A percentile compares a stretch with the other conserved stretches of the same genome.
phyloP scores from a whole-genome alignment of 1,139 yeast species.

The Kluyveromyces sp. region DNA sequence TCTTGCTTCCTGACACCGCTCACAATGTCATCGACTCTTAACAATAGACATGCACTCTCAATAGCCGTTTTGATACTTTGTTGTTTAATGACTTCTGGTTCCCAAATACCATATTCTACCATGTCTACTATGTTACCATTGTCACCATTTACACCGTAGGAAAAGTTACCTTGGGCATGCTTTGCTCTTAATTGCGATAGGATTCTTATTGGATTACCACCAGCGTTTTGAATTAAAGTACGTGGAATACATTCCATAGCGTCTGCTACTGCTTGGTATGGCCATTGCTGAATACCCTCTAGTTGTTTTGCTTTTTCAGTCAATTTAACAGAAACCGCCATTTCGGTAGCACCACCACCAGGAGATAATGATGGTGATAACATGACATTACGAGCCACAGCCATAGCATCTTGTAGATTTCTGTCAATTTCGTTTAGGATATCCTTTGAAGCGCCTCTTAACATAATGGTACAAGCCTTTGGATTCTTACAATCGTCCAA shows the following conservation, averaged over 20 bases:
- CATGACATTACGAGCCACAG: slow-evolving; percentile 91
- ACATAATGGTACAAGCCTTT: slow-evolving; percentile 84
- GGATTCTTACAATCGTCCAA: slow-evolving; percentile 77
- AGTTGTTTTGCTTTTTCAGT: slow-evolving; percentile 87
- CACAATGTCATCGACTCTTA: slow-evolving; percentile 96
- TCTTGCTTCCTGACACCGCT: slow-evolving; percentile 66
- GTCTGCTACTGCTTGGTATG: slow-evolving; percentile 97
- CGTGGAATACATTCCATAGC: slow-evolving; percentile 98
- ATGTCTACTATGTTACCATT: slow-evolving; percentile 90
- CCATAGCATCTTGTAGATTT: slow-evolving; percentile 97
- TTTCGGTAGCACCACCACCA: slow-evolving; percentile 99
- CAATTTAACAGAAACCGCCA: slow-evolving; percentile 89
- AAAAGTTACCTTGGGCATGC: slow-evolving; percentile 81
- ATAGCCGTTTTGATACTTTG: slow-evolving; percentile 96
- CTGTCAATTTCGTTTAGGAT: slow-evolving; percentile 94
- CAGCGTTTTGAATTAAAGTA: slow-evolving; percentile 93
- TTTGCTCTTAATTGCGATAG: slow-evolving; percentile 90
- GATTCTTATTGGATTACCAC: slow-evolving; percentile 89
- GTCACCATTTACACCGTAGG: slow-evolving; percentile 94
- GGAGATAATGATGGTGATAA: slow-evolving; percentile 93
- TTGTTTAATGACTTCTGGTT: slow-evolving; percentile 95
- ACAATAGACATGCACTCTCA: slow-evolving; percentile 88
- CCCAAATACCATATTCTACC: slow-evolving; percentile 97
- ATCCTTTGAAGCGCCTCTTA: slow-evolving; percentile 97
- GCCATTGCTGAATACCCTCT: slow-evolving; percentile 97